These are phyloP conservation scores for Calonectria multiphialidica DNA, from an alignment of 2,329 filamentous ascomycete species.

Conservation along the genomic window DNA sequence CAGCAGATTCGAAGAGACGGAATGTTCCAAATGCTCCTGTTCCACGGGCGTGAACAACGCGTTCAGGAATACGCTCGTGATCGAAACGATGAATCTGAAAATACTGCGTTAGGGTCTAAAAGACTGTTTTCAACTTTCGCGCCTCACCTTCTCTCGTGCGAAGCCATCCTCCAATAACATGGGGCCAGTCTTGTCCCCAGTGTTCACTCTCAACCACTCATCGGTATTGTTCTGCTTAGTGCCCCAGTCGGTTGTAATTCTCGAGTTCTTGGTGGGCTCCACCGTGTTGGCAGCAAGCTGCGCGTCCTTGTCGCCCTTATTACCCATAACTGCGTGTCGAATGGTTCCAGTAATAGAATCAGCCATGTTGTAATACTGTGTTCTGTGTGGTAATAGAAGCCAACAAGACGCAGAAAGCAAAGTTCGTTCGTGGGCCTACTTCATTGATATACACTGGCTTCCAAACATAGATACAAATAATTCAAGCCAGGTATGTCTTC, in stretches of 20 bases:
- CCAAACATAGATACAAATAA: not conserved
- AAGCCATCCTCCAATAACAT: slow-evolving; percentile 79
- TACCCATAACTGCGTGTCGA: slow-evolving; percentile 56
- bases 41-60: slow-evolving; percentile 78
- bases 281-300: slow-evolving; percentile 71
- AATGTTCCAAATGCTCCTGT: slow-evolving; percentile 79
- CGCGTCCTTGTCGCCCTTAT: slow-evolving; percentile 65
- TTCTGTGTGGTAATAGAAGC: not conserved
- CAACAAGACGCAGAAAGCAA: not conserved
- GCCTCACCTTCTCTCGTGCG: slow-evolving; percentile 76
- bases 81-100: slow-evolving; percentile 79
- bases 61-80: slow-evolving; percentile 69
- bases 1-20: slow-evolving; percentile 73
- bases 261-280: slow-evolving; percentile 67
- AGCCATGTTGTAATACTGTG: slow-evolving; percentile 30
- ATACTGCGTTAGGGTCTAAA: not conserved
- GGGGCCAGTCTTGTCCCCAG: slow-evolving; percentile 74
- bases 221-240: slow-evolving; percentile 80
- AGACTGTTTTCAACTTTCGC: not conserved
- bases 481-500: not conserved
- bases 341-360: slow-evolving; percentile 48
- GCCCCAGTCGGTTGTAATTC: slow-evolving; percentile 83
- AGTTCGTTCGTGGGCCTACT: not conserved
- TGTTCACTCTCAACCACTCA: slow-evolving; percentile 78
- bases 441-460: not conserved